Evolutionary conservation across 129 eudicot genomes (phyloP).

Genomic region (Helianthus tuberosus): DNA sequence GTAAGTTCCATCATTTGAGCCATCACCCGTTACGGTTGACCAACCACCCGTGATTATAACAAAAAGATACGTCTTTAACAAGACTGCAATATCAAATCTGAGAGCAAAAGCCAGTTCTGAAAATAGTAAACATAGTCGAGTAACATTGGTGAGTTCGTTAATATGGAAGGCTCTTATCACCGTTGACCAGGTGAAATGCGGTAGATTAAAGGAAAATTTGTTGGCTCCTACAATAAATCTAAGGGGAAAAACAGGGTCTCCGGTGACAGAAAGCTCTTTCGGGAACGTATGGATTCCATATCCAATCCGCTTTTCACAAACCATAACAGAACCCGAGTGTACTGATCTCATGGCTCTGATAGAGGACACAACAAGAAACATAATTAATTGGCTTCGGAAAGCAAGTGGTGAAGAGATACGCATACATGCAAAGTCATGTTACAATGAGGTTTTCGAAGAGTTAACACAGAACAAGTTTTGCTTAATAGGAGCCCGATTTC

Average conservation of each 20-base stretch:
- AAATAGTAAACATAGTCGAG: constrained; percentile 26
- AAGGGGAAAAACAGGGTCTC: constrained; percentile 25
- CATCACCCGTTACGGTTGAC: not conserved
- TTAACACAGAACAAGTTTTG: constrained; percentile 21
- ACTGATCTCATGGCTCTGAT: constrained; percentile 21
- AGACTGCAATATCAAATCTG: constrained; percentile 21
- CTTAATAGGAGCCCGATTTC: too few species aligned
- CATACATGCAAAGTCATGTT: constrained; percentile 9
- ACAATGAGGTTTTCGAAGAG: constrained; percentile 24
- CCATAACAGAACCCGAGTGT: not conserved
- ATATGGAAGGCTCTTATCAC: constrained; percentile 34
- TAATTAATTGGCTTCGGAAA: not conserved
- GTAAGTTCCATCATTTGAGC: not conserved
- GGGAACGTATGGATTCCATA: constrained; percentile 35
- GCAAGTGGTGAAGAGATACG: constrained; percentile 37
- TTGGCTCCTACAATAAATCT: constrained; percentile 32
- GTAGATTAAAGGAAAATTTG: constrained; percentile 8
- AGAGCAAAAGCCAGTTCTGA: constrained; percentile 10
- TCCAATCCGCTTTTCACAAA: constrained; percentile 17
- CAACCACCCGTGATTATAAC: not conserved
- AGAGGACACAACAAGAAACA: constrained; percentile 30
- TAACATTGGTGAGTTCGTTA: constrained; percentile 29
- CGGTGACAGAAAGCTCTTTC: constrained; percentile 18
- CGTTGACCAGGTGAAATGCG: constrained; percentile 22
- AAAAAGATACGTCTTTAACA: constrained; percentile 26